A percentile compares a stretch with the other conserved stretches of the same genome.
Evolutionary conservation across 225 moss, liverwort and hornwort species (phyloP).

Genomic region (Neckera pumila): DNA sequence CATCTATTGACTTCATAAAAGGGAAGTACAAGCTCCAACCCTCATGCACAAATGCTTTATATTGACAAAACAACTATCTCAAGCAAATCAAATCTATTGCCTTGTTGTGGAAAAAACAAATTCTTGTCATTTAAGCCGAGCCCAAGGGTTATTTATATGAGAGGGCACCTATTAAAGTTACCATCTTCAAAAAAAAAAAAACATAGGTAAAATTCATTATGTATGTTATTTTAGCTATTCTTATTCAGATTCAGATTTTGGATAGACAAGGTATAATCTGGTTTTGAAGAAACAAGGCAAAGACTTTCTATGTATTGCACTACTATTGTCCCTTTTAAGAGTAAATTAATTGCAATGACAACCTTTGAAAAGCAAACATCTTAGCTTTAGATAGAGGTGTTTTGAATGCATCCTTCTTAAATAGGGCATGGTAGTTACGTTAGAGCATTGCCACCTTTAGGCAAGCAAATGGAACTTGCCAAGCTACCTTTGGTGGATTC

Average conservation of each 20-base stretch:
- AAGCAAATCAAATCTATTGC: neutral
- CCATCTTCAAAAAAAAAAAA: neutral
- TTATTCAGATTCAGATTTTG: too few species aligned
- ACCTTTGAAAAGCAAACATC: neutral
- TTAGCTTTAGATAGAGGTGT: neutral
- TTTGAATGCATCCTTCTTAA: neutral
- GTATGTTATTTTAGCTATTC: neutral
- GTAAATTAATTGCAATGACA: neutral
- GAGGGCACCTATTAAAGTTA: neutral
- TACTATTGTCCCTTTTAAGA: too few species aligned
- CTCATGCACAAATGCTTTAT: neutral
- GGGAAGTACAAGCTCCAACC: neutral
- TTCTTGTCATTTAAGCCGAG: neutral
- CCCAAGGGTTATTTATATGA: neutral
- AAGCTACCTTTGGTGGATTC: too few species aligned
- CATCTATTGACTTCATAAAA: neutral
- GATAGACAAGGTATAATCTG: too few species aligned
- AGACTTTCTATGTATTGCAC: neutral
- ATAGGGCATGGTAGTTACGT: neutral
- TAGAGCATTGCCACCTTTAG: too few species aligned
- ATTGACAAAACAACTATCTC: neutral
- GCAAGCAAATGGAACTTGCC: too few species aligned
- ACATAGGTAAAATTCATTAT: neutral
- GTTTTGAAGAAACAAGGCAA: too few species aligned
- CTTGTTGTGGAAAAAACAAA: neutral